These are phyloP conservation scores for Fusarium robinianum DNA, from an alignment of 2,329 filamentous ascomycete species.

Conservation along the genomic window DNA sequence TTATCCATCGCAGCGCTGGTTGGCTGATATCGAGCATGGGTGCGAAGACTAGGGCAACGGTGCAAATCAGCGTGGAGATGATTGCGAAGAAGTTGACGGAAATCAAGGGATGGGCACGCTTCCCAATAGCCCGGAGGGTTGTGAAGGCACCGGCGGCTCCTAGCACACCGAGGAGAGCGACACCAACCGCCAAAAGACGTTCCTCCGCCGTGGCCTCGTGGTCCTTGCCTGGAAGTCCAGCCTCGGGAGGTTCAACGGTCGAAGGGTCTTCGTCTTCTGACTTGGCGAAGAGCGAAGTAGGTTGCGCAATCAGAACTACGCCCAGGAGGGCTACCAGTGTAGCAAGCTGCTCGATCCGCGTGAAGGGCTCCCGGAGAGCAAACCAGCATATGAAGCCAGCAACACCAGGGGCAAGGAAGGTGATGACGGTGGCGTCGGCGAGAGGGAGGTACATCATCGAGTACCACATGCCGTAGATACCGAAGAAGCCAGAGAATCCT, in stretches of 20 bases:
- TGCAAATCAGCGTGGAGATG: conserved; percentile 70
- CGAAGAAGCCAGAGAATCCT: conserved; percentile 73
- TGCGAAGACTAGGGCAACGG: conserved; percentile 60
- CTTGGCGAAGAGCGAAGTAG: conserved; percentile 57
- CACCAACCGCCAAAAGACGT: conserved; percentile 69
- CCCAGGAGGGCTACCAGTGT: conserved; percentile 76
- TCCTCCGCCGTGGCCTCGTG: conserved; percentile 61
- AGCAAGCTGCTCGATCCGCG: conserved; percentile 74
- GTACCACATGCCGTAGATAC: conserved; percentile 76
- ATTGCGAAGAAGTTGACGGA: conserved; percentile 82
- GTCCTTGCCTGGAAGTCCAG: conserved; percentile 38
- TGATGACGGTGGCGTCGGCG: conserved; percentile 87
- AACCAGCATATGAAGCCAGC: conserved; percentile 81
- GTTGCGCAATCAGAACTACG: conserved; percentile 82
- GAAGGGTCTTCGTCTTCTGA: conserved; percentile 27
- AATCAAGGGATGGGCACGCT: conserved; percentile 78
- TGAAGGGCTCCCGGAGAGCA: conserved; percentile 76
- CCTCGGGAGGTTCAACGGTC: conserved; percentile 22
- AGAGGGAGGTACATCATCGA: conserved; percentile 76
- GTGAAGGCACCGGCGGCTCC: conserved; percentile 77
- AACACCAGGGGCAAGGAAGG: conserved; percentile 80
- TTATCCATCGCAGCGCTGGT: conserved; percentile 50
- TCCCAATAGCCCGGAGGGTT: conserved; percentile 78
- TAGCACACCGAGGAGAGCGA: conserved; percentile 76
- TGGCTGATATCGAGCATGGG: conserved; percentile 51